Evolutionary conservation across 345 rosid species (phyloP).

Genomic region (Pelargonium nanum): DNA sequence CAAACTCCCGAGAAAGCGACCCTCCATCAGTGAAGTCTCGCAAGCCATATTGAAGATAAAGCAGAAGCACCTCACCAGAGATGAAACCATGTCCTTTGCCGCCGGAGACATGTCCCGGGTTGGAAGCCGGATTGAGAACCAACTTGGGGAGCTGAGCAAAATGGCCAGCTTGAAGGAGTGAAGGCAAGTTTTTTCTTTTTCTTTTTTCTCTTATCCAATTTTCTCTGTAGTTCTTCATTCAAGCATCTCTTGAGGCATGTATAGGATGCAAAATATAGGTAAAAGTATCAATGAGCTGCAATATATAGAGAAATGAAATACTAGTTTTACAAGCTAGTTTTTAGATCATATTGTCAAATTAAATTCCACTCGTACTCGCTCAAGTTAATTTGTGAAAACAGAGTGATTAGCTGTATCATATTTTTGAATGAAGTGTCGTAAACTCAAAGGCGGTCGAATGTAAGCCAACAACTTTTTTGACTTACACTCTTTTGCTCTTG

Average conservation of each 20-base stretch:
- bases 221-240: neutral
- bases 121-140: conserved; percentile 57
- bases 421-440: too few species aligned
- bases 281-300: too few species aligned
- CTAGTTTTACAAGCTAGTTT: too few species aligned
- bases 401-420: too few species aligned
- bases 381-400: too few species aligned
- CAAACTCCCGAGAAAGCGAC: conserved; percentile 64
- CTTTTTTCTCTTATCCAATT: neutral
- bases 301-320: too few species aligned
- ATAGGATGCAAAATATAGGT: too few species aligned
- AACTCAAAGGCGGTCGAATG: too few species aligned
- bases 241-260: neutral
- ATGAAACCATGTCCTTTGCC: conserved; percentile 31
- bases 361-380: too few species aligned
- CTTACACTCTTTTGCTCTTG: too few species aligned
- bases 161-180: conserved; percentile 36
- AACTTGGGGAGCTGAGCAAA: conserved; percentile 57
- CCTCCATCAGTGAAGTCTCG: conserved; percentile 68
- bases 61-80: conserved; percentile 27
- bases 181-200: conserved; percentile 1
- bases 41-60: conserved; percentile 68
- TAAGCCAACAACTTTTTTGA: too few species aligned
- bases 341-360: too few species aligned
- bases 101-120: conserved; percentile 40